Evolutionary conservation across 305 asterid species (phyloP), one percentile per base, ranked within the genome.

Genomic region (Rubia occidens): DNA sequence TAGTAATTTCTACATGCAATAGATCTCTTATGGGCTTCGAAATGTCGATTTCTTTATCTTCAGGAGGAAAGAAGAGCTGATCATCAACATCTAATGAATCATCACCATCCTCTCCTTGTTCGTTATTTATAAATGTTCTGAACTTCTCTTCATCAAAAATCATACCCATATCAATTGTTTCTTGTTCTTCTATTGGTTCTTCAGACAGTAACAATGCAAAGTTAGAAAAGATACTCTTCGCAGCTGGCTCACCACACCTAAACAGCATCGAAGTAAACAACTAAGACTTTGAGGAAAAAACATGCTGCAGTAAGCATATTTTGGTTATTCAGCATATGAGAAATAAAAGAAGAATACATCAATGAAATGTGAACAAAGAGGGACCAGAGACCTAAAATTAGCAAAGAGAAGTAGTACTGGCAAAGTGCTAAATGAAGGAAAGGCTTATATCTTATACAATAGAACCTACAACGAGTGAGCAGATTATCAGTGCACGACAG

Each of bases 181-280:
- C 95, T 1, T 86, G 81, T 79, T 86, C 96, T 68, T 78, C 64
- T 26, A 88, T 71, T 59, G 95, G 95, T 72, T 93, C 95, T 75
- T 88, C 97, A 2, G 82, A 77, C 72, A 93, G 67, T 71, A 90
- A 69, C 39, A 93, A 76, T 5, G 96, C 73, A 72, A 93, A 93
- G 76, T 93, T 81, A 0, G 92, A 84, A 84, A 81, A 93, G 66
- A 93, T 66, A 49, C 85, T 83, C 75, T 88, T 89, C n/a, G 91
- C 86, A 76, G 95, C 90, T 51, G 92, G 86, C 69, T 80, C 95
- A 5, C 96, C 97, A 76, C 97, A 93, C 91, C 97, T 90, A 51
- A 15, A 77, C 79, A 79, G 32, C 47, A 73, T 68, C 60, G 26
- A 24, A 29, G 66, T 29, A 45, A 54, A 21, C 32, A 18, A 39